Evolutionary conservation across 306 rosid species (phyloP).

Genomic region (Aeschynomene evenia): DNA sequence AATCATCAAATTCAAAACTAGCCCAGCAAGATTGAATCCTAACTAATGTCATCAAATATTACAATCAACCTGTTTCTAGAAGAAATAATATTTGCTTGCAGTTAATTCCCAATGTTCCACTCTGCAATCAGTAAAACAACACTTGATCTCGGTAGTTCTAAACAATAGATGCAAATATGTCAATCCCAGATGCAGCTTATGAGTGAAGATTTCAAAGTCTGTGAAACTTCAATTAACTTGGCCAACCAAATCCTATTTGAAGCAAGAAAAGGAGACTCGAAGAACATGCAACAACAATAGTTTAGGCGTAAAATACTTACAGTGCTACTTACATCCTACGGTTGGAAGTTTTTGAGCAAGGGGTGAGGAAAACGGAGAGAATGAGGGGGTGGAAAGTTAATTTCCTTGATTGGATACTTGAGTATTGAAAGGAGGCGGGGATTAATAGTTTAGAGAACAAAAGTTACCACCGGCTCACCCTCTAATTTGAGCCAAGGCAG

Average conservation of each 20-base stretch:
- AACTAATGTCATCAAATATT: neutral
- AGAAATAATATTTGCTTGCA: constrained; percentile 1
- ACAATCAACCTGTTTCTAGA: neutral
- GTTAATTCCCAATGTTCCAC: neutral
- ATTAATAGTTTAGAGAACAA: neutral
- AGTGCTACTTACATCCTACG: neutral
- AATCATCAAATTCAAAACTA: constrained; percentile 15
- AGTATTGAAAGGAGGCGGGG: neutral
- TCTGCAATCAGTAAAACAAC: constrained; percentile 1
- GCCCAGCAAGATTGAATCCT: neutral
- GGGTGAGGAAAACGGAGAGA: neutral
- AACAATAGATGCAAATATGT: neutral
- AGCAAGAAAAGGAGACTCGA: neutral
- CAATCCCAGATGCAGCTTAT: neutral
- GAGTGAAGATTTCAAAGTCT: neutral
- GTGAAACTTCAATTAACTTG: neutral
- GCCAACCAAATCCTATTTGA: neutral
- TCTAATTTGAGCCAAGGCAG: neutral
- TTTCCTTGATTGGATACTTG: neutral
- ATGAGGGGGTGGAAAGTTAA: neutral
- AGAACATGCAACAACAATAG: neutral
- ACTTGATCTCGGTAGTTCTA: neutral
- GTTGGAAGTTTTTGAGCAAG: neutral
- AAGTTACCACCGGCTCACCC: neutral
- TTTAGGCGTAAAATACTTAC: neutral